Conservation (phyloP, 805 yeast species). For the Candida endomychidarum region DNA sequence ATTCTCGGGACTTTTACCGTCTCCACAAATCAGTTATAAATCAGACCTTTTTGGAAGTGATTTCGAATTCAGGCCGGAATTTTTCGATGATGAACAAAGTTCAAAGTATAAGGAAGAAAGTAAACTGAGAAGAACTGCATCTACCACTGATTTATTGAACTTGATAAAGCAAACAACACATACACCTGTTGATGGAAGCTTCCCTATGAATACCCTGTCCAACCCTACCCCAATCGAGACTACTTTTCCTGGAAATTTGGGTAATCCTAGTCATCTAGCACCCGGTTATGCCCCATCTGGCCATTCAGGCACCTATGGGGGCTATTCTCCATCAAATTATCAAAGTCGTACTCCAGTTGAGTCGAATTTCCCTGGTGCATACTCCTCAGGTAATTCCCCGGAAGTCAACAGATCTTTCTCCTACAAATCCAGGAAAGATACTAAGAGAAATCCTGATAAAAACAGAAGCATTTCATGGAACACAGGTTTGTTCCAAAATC, state of each 20-base stretch:
- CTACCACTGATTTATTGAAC: slow-evolving; percentile 16
- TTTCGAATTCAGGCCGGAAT: slow-evolving; percentile 13
- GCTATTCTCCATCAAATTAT: not conserved
- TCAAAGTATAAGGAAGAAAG: slow-evolving; percentile 9
- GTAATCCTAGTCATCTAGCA: too few species aligned
- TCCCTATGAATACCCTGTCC: not conserved
- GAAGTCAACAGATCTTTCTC: not conserved
- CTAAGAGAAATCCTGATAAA: not conserved
- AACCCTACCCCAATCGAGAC: not conserved
- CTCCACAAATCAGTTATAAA: slow-evolving; percentile 37
- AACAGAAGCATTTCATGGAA: not conserved
- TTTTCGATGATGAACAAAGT: slow-evolving; percentile 7
- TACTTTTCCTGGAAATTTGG: not conserved
- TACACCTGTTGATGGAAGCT: slow-evolving; percentile 9
- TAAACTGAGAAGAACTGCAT: slow-evolving; percentile 18
- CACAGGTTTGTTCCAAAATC: not conserved
- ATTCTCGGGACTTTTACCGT: slow-evolving; percentile 35
- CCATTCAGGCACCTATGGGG: too few species aligned
- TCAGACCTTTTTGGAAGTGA: slow-evolving; percentile 29
- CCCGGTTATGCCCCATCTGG: too few species aligned
- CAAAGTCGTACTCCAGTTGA: slow-evolving; percentile 1
- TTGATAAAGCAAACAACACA: slow-evolving; percentile 9
- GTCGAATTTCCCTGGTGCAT: not conserved
- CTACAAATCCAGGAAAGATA: not conserved
- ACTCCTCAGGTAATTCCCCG: too few species aligned